phyloP scores from a whole-genome alignment of 257 asterid species.

The Jacaranda copaia region DNA sequence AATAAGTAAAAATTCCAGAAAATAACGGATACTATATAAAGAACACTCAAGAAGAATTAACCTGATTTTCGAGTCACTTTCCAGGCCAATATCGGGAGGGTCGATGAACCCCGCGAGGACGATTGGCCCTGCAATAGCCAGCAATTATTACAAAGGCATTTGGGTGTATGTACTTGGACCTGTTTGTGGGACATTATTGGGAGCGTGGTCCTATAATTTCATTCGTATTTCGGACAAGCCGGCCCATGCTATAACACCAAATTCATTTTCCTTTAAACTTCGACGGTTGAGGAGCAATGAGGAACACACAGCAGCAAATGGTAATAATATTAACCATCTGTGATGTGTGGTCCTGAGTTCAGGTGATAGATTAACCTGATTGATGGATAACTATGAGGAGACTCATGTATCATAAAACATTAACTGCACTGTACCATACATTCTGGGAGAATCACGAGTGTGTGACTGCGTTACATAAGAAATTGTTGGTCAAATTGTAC shows the following conservation, averaged over 20 bases:
- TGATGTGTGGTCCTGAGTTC: conserved; percentile 21
- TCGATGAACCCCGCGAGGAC: conserved; percentile 91
- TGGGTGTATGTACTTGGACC: conserved; percentile 87
- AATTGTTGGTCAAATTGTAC: background rate
- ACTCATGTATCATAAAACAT: background rate
- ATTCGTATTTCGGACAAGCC: conserved; percentile 67
- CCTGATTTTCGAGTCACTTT: background rate
- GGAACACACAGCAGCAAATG: conserved; percentile 30
- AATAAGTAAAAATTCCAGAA: too few species aligned
- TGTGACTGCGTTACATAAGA: too few species aligned
- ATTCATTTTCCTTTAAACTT: conserved; percentile 53
- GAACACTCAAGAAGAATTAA: background rate
- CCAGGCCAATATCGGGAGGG: conserved; percentile 88
- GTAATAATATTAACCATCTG: conserved; percentile 35
- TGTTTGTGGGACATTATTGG: conserved; percentile 66
- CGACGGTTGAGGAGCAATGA: conserved; percentile 54
- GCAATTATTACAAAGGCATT: conserved; percentile 62
- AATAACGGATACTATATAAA: background rate
- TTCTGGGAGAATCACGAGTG: too few species aligned
- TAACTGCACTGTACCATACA: too few species aligned
- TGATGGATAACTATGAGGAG: background rate
- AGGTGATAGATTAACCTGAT: background rate
- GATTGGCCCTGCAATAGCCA: conserved; percentile 87
- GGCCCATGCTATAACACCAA: conserved; percentile 43
- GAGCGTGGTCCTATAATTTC: conserved; percentile 73